A percentile compares a stretch with the other conserved stretches of the same genome.
Conservation (phyloP, 1,139 yeast species). For the Hanseniaspora uvarum region DNA sequence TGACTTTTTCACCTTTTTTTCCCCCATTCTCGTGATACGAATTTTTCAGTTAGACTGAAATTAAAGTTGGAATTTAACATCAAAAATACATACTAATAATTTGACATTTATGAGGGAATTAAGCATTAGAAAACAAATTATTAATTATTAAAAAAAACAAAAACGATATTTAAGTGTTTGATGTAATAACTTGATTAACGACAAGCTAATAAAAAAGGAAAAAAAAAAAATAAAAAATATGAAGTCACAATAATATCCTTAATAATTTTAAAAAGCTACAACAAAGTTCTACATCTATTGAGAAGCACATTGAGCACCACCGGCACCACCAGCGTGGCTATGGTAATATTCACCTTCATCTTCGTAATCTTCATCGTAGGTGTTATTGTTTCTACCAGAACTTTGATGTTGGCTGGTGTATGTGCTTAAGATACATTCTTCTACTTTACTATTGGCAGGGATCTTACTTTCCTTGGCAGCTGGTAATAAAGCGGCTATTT, state of each 20-base stretch:
- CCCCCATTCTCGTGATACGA: too few relatives aligned
- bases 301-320: slow-evolving; percentile 83
- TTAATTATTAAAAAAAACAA: not conserved
- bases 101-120: too few relatives aligned
- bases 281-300: slow-evolving; percentile 36
- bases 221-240: not conserved
- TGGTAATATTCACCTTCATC: slow-evolving; percentile 35
- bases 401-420: slow-evolving; percentile 51
- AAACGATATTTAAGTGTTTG: too few relatives aligned
- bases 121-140: not conserved
- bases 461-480: slow-evolving; percentile 42
- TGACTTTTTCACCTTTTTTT: not conserved
- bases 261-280: not conserved
- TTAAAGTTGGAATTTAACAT: too few relatives aligned
- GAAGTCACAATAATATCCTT: not conserved
- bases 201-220: too few relatives aligned
- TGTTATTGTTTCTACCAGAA: slow-evolving; percentile 38
- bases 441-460: slow-evolving; percentile 60
- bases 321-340: slow-evolving; percentile 36
- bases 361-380: slow-evolving; percentile 56
- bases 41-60: too few relatives aligned
- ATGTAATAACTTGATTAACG: too few relatives aligned
- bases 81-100: too few relatives aligned
- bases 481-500: slow-evolving; percentile 57
- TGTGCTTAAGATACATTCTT: slow-evolving; percentile 68